Evolutionary conservation across 176 grass and related monocot species (phyloP), one percentile per base, ranked within the genome.

Genomic region (Dendrocalamus sinicus): DNA sequence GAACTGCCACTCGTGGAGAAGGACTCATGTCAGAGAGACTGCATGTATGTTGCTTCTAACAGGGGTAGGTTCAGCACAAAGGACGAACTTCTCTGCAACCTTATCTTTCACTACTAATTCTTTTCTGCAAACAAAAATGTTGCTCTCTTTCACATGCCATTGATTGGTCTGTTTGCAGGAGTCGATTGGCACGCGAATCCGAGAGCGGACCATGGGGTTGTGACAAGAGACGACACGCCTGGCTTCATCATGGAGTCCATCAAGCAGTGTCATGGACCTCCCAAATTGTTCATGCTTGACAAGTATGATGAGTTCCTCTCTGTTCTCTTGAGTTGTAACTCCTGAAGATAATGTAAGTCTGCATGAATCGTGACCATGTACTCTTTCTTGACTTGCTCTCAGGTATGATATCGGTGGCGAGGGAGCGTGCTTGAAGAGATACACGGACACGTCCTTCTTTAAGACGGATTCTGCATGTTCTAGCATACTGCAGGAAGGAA

Each of bases 341-440:
- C 61, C 45, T 3, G 74, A 39, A 64, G 20, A 43, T 4, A 63
- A 26, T 77, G 50, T 48, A 66, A 65, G 26, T 77, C 37, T 72
- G 53, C 22, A 69, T 88, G 68, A 12, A 60, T 64, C 35, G 60
- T 91, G 76, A 53, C 43, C 15, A 75, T 71, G 41, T 43, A 73
- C 58, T 39, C 70, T 70, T 66, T 22, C 67, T 90, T 64, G 14
- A 80, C 23, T 57, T 75, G 22, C 8, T 44, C 43, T 44, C 86
- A 99, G 96, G 86, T 99, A 94, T 83, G 96, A 99, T 77, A 87
- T 89, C 8, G 84, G 88, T 4, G 96, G 96, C 6, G 82, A 81
- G 67, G 94, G 96, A 88, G 87, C 92, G 17, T 99, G 96, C 71
- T 83, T 99, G 84, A 99, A 96, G 89, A 92, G 96, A 90, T 95